These are phyloP conservation scores for Cercophora samala DNA, from an alignment of 495 filamentous ascomycete species.

Conservation along the genomic window DNA sequence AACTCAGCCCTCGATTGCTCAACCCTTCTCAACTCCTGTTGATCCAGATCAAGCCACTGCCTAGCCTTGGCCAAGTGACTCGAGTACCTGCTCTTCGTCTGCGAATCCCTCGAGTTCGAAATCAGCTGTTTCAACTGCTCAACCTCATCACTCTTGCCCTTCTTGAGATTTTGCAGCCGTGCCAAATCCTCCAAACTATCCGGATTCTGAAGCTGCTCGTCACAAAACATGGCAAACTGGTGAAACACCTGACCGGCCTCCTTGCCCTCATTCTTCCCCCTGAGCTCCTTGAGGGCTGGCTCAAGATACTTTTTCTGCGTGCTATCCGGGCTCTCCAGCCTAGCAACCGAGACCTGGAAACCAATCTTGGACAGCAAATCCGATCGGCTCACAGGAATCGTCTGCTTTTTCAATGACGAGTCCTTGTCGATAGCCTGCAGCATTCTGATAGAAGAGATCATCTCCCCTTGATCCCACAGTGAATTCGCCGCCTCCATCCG, in stretches of 20 bases:
- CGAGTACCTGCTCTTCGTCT: constrained; percentile 38
- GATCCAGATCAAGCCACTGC: constrained; percentile 84
- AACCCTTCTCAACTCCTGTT: constrained; percentile 78
- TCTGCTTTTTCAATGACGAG: constrained; percentile 63
- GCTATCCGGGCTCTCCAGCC: constrained; percentile 85
- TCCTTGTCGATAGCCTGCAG: constrained; percentile 67
- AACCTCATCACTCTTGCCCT: constrained; percentile 77
- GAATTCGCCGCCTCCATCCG: constrained; percentile 80
- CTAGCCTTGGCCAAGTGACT: constrained; percentile 59
- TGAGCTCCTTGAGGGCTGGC: constrained; percentile 76
- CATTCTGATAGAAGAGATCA: constrained; percentile 85
- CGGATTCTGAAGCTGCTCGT: constrained; percentile 82
- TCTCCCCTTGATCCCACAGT: constrained; percentile 92
- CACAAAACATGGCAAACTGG: constrained; percentile 92
- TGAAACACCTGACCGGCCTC: constrained; percentile 88
- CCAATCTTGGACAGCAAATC: constrained; percentile 84
- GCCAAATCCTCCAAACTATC: constrained; percentile 81
- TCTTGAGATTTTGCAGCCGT: constrained; percentile 72
- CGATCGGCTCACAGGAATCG: constrained; percentile 68
- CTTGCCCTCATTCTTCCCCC: constrained; percentile 61
- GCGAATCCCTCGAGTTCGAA: constrained; percentile 37
- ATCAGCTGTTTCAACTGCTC: constrained; percentile 58
- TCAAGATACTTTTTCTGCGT: constrained; percentile 82
- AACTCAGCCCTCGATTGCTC: constrained; percentile 72
- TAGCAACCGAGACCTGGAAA: constrained; percentile 83